phyloP scores from a whole-genome alignment of 805 yeast genomes.

The Schwanniomyces pseudopolymorphus region DNA sequence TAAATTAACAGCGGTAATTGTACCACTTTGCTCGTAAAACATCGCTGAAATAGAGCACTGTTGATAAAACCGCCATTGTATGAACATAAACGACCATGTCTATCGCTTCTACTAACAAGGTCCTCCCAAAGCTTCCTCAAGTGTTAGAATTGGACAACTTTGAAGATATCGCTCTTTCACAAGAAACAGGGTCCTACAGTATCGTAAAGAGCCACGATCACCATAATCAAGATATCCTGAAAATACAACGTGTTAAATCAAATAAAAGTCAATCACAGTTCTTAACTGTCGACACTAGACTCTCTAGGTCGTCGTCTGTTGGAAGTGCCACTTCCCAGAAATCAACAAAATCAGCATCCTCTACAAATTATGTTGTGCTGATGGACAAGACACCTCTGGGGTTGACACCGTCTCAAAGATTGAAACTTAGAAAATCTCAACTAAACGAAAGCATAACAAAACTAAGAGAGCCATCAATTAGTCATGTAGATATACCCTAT shows the following conservation, averaged over 20 bases:
- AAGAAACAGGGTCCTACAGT: not conserved
- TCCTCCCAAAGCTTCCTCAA: slow-evolving; percentile 7
- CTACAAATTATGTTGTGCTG: slow-evolving; percentile 13
- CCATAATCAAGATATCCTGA: not conserved
- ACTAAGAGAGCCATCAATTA: slow-evolving; percentile 10
- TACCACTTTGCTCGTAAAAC: no score
- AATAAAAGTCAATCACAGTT: slow-evolving; percentile 10
- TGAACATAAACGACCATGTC: slow-evolving; percentile 5
- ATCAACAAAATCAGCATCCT: not conserved
- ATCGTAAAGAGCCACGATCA: not conserved
- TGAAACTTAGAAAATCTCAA: slow-evolving; percentile 23
- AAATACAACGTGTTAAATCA: not conserved
- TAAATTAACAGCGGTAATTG: no score
- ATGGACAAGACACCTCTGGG: slow-evolving; percentile 23
- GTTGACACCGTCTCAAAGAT: slow-evolving; percentile 31
- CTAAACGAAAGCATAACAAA: slow-evolving; percentile 22
- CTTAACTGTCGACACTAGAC: slow-evolving; percentile 12
- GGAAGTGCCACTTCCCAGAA: not conserved
- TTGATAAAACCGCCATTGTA: not conserved
- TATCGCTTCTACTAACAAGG: slow-evolving; percentile 6
- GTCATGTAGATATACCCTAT: slow-evolving; percentile 1
- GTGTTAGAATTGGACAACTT: slow-evolving; percentile 7
- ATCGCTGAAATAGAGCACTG: not conserved
- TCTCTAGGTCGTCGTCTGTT: slow-evolving; percentile 17
- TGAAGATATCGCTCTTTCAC: slow-evolving; percentile 6